phyloP scores from a whole-genome alignment of 2,329 filamentous ascomycete species.

The Aureobasidium zeae region DNA sequence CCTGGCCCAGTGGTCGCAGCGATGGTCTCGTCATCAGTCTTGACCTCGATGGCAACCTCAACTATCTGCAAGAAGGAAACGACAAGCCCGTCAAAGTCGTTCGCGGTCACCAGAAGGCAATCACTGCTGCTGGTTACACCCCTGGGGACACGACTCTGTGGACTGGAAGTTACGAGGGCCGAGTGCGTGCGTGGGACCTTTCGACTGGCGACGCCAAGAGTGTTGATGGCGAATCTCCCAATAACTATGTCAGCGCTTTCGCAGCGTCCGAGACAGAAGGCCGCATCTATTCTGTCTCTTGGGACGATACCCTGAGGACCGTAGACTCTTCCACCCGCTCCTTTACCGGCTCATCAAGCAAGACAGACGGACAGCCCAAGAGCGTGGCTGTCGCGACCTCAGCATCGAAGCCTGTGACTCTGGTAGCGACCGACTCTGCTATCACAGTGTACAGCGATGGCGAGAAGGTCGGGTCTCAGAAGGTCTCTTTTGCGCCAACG shows the following conservation, averaged over 20 bases:
- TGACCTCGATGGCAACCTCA: conserved; percentile 79
- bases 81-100: conserved; percentile 61
- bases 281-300: conserved; percentile 74
- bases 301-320: conserved; percentile 83
- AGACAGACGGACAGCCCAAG: conserved; percentile 72
- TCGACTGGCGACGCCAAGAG: conserved; percentile 57
- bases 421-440: conserved; percentile 45
- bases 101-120: conserved; percentile 82
- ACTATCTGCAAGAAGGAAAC: conserved; percentile 72
- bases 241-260: conserved; percentile 77
- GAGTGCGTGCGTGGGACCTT: conserved; percentile 76
- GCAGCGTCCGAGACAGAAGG: conserved; percentile 41
- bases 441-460: conserved; percentile 50
- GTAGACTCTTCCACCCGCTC: conserved; percentile 66
- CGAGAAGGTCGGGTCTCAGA: conserved; percentile 39
- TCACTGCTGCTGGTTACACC: conserved; percentile 63
- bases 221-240: conserved; percentile 72
- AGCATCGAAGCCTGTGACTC: conserved; percentile 41
- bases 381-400: conserved; percentile 53
- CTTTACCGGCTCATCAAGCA: conserved; percentile 59
- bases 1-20: conserved; percentile 71
- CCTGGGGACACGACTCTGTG: conserved; percentile 56
- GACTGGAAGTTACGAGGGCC: conserved; percentile 88
- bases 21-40: conserved; percentile 87
- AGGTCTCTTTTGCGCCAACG: conserved; percentile 52